Conservation (phyloP, 176 grass and related monocot species). For the Carex pumila region DNA sequence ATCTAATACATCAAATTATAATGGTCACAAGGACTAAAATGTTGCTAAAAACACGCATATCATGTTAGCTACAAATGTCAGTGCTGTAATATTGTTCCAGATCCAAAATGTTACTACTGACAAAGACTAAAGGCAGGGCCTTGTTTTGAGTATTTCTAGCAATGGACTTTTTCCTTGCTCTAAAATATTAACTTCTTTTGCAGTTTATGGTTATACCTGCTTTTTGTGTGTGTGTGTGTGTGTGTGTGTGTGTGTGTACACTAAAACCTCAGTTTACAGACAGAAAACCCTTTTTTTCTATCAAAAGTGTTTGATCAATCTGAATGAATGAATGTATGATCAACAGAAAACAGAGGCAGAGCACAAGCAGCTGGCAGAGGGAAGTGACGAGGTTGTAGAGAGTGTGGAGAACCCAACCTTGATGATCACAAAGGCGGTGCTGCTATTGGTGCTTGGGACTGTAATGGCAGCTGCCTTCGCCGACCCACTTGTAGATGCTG, state of each 20-base stretch:
- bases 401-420: slow-evolving; percentile 43
- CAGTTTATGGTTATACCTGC: background rate
- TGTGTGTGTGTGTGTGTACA: no score
- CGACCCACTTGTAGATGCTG: slow-evolving; percentile 85
- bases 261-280: background rate
- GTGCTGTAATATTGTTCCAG: background rate
- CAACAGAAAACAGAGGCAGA: slow-evolving; percentile 69
- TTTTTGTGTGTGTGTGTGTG: no score
- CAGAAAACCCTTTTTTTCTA: background rate
- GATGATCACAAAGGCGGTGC: slow-evolving; percentile 58
- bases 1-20: background rate
- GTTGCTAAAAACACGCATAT: background rate
- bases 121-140: background rate
- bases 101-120: background rate
- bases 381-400: slow-evolving; percentile 63
- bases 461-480: slow-evolving; percentile 69
- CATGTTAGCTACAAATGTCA: background rate
- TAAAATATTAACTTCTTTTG: background rate
- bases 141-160: background rate
- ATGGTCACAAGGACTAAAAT: background rate
- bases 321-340: slow-evolving; percentile 3
- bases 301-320: background rate
- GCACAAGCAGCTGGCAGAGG: slow-evolving; percentile 40
- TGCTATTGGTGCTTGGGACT: slow-evolving; percentile 51
- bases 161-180: background rate